Percentiles rank a stretch among this genome's conserved stretches.
Evolutionary conservation across 306 rosid species (phyloP).

Genomic region (Quercus rubra): DNA sequence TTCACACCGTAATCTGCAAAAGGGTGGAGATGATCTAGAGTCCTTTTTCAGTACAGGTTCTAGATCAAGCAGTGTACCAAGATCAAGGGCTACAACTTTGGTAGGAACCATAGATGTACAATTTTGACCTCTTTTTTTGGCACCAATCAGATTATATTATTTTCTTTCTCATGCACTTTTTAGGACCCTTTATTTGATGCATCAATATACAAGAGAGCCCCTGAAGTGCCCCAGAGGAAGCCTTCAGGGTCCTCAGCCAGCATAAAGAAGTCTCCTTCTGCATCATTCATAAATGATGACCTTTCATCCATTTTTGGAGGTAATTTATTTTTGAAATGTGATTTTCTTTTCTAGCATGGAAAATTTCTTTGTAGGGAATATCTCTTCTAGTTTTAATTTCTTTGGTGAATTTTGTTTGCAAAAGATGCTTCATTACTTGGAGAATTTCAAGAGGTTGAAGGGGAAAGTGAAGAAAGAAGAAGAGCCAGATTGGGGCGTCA

Average conservation of each 20-base stretch:
- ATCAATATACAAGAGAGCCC: slow-evolving; percentile 36
- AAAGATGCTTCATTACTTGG: slow-evolving; percentile 50
- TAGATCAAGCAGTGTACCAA: slow-evolving; percentile 81
- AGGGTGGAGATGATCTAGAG: slow-evolving; percentile 58
- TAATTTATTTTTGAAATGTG: slow-evolving; percentile 30
- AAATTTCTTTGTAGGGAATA: neutral
- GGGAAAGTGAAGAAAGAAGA: slow-evolving; percentile 88
- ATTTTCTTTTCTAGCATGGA: slow-evolving; percentile 9
- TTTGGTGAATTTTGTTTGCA: slow-evolving; percentile 14
- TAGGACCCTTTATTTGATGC: slow-evolving; percentile 61
- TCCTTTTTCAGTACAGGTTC: slow-evolving; percentile 52
- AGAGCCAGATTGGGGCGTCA: slow-evolving; percentile 69
- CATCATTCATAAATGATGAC: slow-evolving; percentile 49
- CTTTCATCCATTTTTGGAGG: slow-evolving; percentile 69
- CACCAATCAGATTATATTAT: slow-evolving; percentile 17
- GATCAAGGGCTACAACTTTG: slow-evolving; percentile 58
- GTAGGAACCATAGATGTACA: slow-evolving; percentile 37
- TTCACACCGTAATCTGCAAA: slow-evolving; percentile 25
- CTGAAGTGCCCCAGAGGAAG: slow-evolving; percentile 43
- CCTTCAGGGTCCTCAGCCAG: slow-evolving; percentile 43
- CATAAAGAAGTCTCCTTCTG: slow-evolving; percentile 57
- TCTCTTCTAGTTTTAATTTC: neutral
- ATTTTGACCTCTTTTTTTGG: slow-evolving; percentile 18
- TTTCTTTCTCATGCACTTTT: slow-evolving; percentile 26
- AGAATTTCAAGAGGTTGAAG: slow-evolving; percentile 70